A percentile compares a stretch with the other conserved stretches of the same genome.
phyloP scores from a whole-genome alignment of 2,329 filamentous ascomycete genomes.

The Graphilbum ipis-grandicollis region DNA sequence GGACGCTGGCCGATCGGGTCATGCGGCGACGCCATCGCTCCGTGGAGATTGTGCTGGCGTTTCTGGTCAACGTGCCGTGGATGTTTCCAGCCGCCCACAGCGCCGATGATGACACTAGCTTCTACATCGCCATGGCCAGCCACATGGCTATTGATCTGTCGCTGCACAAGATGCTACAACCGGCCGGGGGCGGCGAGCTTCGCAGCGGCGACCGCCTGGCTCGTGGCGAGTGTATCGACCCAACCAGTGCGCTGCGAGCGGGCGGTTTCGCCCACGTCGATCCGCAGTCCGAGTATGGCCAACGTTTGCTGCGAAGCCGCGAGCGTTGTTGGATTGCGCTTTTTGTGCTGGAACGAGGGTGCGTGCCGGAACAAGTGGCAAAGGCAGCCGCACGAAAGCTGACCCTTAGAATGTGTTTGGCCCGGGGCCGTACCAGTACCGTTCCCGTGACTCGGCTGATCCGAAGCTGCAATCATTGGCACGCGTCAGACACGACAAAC shows the following conservation, averaged over 20 bases:
- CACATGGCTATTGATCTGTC: background rate
- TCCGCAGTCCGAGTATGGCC: background rate
- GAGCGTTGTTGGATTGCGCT: background rate
- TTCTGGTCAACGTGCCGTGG: background rate
- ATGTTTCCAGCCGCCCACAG: background rate
- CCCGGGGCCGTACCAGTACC: background rate
- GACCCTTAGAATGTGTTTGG: background rate
- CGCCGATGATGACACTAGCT: background rate
- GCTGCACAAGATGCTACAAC: background rate
- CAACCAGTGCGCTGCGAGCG: background rate
- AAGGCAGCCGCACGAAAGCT: background rate
- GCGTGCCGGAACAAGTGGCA: background rate
- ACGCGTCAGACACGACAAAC: background rate
- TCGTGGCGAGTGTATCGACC: background rate
- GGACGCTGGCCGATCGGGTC: background rate
- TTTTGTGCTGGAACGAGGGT: background rate
- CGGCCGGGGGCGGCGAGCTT: background rate
- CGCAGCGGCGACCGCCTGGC: background rate
- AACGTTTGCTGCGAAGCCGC: background rate
- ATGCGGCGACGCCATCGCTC: background rate
- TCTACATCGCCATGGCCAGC: background rate
- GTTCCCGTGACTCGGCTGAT: background rate
- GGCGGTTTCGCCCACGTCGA: background rate
- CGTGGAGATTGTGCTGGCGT: background rate
- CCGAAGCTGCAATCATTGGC: background rate